These are phyloP conservation scores for Rosa lucieae DNA, from an alignment of 306 rosid genomes.

Conservation along the genomic window DNA sequence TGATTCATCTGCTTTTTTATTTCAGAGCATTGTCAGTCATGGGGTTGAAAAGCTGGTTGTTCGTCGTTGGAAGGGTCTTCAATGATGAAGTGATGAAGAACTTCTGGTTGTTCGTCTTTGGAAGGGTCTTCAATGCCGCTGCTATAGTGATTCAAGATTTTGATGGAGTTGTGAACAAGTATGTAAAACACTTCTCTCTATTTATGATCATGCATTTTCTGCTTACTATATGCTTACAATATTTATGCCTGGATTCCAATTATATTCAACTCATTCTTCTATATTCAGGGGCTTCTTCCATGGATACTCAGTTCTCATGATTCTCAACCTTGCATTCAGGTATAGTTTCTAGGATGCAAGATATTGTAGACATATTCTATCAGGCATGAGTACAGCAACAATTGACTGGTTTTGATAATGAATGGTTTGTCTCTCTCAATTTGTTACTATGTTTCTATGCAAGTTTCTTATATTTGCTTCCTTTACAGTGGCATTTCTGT, in stretches of 20 bases:
- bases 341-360: no score
- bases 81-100: constrained; percentile 33
- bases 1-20: no score
- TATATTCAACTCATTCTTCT: no score
- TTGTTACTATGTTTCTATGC: no score
- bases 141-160: constrained; percentile 94
- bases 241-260: neutral
- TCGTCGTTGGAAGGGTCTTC: constrained; percentile 31
- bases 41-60: constrained; percentile 48
- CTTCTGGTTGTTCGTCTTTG: no score
- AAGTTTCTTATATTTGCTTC: no score
- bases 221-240: neutral
- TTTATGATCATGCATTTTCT: constrained; percentile 24
- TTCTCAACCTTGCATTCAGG: constrained; percentile 94
- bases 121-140: constrained; percentile 55
- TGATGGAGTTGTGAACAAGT: constrained; percentile 87
- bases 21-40: no score
- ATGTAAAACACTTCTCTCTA: constrained; percentile 29
- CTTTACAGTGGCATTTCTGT: no score
- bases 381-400: no score
- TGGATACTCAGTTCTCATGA: constrained; percentile 89
- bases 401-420: no score
- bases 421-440: no score
- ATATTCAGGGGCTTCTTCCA: constrained; percentile 41
- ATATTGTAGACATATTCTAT: no score